Evolutionary conservation across 345 rosid species (phyloP).

Genomic region (Corymbia maculata): DNA sequence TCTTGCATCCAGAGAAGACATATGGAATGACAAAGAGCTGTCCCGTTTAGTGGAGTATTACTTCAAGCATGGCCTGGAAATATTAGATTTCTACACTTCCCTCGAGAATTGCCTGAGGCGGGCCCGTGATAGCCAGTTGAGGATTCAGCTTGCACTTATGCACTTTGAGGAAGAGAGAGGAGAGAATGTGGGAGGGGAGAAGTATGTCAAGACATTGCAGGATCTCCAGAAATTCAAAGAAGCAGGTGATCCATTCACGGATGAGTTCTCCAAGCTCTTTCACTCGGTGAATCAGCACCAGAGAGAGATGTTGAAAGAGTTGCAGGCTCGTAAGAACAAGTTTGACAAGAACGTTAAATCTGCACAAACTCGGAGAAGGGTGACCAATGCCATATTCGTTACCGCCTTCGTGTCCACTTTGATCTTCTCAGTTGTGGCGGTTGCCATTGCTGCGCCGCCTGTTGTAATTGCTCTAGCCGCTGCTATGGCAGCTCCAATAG

Average conservation of each 20-base stretch:
- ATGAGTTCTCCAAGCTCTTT: slow-evolving; percentile 46
- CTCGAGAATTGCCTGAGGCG: slow-evolving; percentile 59
- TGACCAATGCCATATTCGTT: slow-evolving; percentile 63
- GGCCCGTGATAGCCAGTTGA: slow-evolving; percentile 58
- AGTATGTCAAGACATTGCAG: slow-evolving; percentile 45
- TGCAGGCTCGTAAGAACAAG: slow-evolving; percentile 32
- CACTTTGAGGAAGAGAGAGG: slow-evolving; percentile 46
- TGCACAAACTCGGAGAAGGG: slow-evolving; percentile 60
- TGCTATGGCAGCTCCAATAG: slow-evolving; percentile 60
- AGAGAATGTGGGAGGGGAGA: slow-evolving; percentile 17
- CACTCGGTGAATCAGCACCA: slow-evolving; percentile 41
- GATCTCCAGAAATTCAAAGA: slow-evolving; percentile 59
- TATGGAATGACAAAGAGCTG: slow-evolving; percentile 60
- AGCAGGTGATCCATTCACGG: slow-evolving; percentile 57
- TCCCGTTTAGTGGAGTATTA: slow-evolving; percentile 51
- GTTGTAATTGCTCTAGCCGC: slow-evolving; percentile 54
- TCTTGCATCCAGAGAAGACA: slow-evolving; percentile 49
- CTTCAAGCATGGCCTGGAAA: slow-evolving; percentile 42
- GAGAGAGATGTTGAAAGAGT: slow-evolving; percentile 28
- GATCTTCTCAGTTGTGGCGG: slow-evolving; percentile 83
- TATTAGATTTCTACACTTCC: slow-evolving; percentile 57
- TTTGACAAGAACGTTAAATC: slow-evolving; percentile 50
- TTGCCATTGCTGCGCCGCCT: slow-evolving; percentile 69
- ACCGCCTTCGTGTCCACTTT: slow-evolving; percentile 61
- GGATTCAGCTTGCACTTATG: slow-evolving; percentile 52